Evolutionary conservation across 2,329 filamentous ascomycete genomes (phyloP).

Genomic region (Arthrobotrys musiformis): DNA sequence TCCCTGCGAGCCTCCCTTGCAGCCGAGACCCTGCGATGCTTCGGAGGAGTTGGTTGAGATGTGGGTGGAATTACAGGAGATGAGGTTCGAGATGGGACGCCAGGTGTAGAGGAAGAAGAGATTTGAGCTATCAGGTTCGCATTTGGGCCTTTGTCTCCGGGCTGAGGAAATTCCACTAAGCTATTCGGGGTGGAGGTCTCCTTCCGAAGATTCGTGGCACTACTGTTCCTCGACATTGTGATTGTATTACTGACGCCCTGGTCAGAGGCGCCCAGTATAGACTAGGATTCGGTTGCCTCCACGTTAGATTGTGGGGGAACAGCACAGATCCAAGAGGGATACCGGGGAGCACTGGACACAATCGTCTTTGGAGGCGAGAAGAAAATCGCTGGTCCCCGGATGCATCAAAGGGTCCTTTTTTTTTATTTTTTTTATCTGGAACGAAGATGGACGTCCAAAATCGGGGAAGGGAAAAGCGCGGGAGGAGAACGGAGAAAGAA

Average conservation of each 20-base stretch:
- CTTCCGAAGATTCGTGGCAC: conserved; percentile 42
- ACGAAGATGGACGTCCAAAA: conserved; percentile 39
- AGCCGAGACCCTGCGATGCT: conserved; percentile 52
- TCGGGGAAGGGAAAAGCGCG: conserved; percentile 17
- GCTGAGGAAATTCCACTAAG: conserved; percentile 34
- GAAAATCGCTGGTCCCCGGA: conserved; percentile 49
- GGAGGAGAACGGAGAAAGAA: conserved; percentile 20
- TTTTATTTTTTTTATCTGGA: conserved; percentile 15
- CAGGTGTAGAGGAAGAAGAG: conserved; percentile 42
- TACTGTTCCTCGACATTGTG: conserved; percentile 53
- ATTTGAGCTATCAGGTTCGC: conserved; percentile 28
- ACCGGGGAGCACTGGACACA: conserved; percentile 50
- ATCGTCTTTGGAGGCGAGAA: conserved; percentile 49
- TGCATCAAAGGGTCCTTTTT: conserved; percentile 38
- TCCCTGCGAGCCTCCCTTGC: conserved; percentile 40
- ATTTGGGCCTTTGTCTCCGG: conserved; percentile 33
- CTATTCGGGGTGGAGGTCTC: conserved; percentile 52
- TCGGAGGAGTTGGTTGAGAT: conserved; percentile 38
- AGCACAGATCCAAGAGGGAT: conserved; percentile 52
- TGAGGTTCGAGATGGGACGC: conserved; percentile 51
- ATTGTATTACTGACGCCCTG: conserved; percentile 42
- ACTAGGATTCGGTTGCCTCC: conserved; percentile 43
- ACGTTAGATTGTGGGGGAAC: conserved; percentile 27
- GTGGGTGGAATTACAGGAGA: conserved; percentile 39
- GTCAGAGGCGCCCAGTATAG: conserved; percentile 42